Percentiles rank a stretch among this genome's conserved stretches.
Evolutionary conservation across 2,329 filamentous ascomycete genomes (phyloP).

Genomic region (Sclerotinia spermophila): DNA sequence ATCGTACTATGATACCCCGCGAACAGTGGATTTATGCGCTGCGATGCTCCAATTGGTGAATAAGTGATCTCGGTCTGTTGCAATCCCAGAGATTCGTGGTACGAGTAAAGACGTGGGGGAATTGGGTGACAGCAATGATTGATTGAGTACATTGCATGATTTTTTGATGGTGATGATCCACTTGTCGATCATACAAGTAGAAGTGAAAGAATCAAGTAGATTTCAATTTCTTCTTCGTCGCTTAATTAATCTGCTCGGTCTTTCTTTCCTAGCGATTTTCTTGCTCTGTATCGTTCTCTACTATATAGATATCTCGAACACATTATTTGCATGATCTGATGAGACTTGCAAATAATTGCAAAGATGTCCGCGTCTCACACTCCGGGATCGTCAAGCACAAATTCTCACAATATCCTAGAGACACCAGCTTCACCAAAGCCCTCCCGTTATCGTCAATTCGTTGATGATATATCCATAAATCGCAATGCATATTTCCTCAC

Average conservation of each 20-base stretch:
- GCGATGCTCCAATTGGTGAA: no score
- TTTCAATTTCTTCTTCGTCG: not conserved
- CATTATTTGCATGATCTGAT: not conserved
- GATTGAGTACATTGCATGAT: not conserved
- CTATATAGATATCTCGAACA: not conserved
- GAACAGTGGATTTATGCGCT: not conserved
- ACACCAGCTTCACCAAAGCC: not conserved
- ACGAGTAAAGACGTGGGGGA: not conserved
- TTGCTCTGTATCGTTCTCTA: not conserved
- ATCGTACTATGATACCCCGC: not conserved
- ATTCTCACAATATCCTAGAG: not conserved
- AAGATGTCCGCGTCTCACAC: not conserved
- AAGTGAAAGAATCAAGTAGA: not conserved
- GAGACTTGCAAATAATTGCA: not conserved
- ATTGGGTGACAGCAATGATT: not conserved
- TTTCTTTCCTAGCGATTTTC: no score
- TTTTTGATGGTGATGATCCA: not conserved
- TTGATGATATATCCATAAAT: slow-evolving; percentile 6
- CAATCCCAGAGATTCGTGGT: not conserved
- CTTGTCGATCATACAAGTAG: slow-evolving; percentile 1
- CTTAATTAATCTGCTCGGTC: not conserved
- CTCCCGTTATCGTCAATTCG: slow-evolving; percentile 10
- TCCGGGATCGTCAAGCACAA: not conserved
- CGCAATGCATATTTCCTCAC: slow-evolving; percentile 21
- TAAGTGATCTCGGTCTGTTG: not conserved